A percentile compares a stretch with the other conserved stretches of the same genome.
Evolutionary conservation across 768 basidiomycete species (phyloP).

Genomic region (Naganishia vaughanmartiniae): DNA sequence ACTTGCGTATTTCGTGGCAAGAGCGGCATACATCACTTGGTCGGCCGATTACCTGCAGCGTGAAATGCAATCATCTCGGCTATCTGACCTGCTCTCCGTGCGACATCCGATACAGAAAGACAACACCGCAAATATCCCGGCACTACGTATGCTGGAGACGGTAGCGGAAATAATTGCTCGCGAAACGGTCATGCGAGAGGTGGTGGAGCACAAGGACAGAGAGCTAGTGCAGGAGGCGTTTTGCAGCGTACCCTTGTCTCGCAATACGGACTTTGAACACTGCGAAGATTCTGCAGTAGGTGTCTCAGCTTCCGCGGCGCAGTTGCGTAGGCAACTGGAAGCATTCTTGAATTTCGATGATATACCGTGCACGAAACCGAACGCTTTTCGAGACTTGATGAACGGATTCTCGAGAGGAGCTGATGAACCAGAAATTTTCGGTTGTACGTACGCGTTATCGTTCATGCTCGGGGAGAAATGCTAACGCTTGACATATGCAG

Average conservation of each 20-base stretch:
- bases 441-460: neutral
- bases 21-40: neutral
- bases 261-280: neutral
- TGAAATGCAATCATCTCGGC: neutral
- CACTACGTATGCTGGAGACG: neutral
- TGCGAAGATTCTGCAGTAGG: neutral
- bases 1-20: neutral
- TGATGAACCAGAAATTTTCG: neutral
- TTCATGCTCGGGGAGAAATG: neutral
- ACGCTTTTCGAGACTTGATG: slow-evolving; percentile 2
- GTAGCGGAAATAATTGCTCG: neutral
- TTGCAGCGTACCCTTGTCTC: neutral
- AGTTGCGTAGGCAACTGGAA: neutral
- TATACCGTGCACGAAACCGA: neutral
- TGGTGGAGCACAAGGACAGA: neutral
- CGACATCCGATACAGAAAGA: neutral
- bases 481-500: neutral
- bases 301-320: neutral
- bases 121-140: neutral
- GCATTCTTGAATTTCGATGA: neutral
- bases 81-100: neutral
- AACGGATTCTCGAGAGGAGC: neutral
- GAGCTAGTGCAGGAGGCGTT: neutral
- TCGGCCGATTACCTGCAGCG: neutral
- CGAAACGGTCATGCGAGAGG: neutral